Evolutionary conservation across 2,329 filamentous ascomycete genomes (phyloP).

Genomic region (Penicillium sp.): DNA sequence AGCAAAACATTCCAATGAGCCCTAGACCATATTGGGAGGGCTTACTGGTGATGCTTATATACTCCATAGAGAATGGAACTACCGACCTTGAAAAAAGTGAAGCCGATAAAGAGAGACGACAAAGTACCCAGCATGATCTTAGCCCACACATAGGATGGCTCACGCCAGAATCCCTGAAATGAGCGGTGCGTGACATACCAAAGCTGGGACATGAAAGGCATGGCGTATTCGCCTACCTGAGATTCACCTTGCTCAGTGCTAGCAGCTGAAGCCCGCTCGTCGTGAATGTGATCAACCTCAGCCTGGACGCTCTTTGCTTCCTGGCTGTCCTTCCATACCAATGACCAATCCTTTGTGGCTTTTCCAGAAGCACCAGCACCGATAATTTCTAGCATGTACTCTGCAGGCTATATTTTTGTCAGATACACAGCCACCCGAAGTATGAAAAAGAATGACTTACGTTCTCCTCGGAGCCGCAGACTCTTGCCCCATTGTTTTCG

Average conservation of each 20-base stretch:
- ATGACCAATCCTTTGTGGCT: conserved; percentile 62
- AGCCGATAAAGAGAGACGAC: conserved; percentile 70
- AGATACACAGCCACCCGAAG: conserved; percentile 4
- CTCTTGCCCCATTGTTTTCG: conserved; percentile 57
- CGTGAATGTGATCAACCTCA: conserved; percentile 59
- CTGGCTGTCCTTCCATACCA: conserved; percentile 58
- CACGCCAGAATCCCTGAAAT: conserved; percentile 88
- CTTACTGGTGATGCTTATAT: too few relatives aligned
- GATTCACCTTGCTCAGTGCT: conserved; percentile 33
- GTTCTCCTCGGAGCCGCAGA: conserved; percentile 62
- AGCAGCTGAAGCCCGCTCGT: conserved; percentile 41
- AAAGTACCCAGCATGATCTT: conserved; percentile 67
- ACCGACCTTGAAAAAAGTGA: conserved; percentile 76
- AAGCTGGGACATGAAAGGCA: conserved; percentile 66
- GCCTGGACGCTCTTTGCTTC: conserved; percentile 56
- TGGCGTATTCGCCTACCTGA: conserved; percentile 70
- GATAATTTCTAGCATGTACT: conserved; percentile 64
- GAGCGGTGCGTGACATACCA: conserved; percentile 66
- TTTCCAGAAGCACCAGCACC: conserved; percentile 65
- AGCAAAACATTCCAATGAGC: too few relatives aligned
- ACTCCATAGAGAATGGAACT: too few relatives aligned
- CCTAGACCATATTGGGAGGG: too few relatives aligned
- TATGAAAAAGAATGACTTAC: conserved; percentile 16
- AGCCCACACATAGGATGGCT: conserved; percentile 79
- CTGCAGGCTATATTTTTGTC: conserved; percentile 53